phyloP scores from a whole-genome alignment of 331 rosid genomes.

The Cydonia oblonga region DNA sequence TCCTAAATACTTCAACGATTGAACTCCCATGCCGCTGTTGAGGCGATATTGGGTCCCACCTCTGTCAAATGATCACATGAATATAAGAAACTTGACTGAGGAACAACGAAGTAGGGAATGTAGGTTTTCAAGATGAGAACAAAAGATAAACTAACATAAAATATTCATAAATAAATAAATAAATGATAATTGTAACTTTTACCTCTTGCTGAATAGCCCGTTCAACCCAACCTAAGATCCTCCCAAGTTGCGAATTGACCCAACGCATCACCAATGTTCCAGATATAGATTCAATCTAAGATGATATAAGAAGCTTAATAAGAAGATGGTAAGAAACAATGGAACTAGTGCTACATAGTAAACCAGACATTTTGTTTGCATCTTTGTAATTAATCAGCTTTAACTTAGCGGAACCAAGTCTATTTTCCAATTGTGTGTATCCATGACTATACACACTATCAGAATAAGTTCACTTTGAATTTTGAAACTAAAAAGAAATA shows the following conservation, averaged over 20 bases:
- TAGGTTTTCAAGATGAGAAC: background rate
- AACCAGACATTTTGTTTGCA: background rate
- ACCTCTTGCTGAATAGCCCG: slow-evolving; percentile 91
- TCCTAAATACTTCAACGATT: slow-evolving; percentile 92
- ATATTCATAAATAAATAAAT: background rate
- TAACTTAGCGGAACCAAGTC: background rate
- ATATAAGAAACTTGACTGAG: slow-evolving; percentile 5
- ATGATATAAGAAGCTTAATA: slow-evolving; percentile 6
- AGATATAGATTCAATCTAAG: slow-evolving; percentile 83
- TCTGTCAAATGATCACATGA: slow-evolving; percentile 34
- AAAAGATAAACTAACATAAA: background rate
- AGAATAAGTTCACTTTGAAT: background rate
- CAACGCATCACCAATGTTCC: slow-evolving; percentile 98
- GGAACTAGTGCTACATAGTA: background rate
- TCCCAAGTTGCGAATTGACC: slow-evolving; percentile 91
- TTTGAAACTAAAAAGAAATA: background rate
- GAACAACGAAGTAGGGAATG: background rate
- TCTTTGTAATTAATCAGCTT: background rate
- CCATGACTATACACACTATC: background rate
- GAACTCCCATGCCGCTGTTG: slow-evolving; percentile 95
- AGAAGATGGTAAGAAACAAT: background rate
- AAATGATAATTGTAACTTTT: slow-evolving; percentile 10
- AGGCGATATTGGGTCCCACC: slow-evolving; percentile 87
- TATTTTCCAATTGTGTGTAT: background rate
- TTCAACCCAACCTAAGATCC: slow-evolving; percentile 90